Base-by-base conservation (phyloP, 1,284 basidiomycete species). In the Veloporphyrellus conicus region DNA sequence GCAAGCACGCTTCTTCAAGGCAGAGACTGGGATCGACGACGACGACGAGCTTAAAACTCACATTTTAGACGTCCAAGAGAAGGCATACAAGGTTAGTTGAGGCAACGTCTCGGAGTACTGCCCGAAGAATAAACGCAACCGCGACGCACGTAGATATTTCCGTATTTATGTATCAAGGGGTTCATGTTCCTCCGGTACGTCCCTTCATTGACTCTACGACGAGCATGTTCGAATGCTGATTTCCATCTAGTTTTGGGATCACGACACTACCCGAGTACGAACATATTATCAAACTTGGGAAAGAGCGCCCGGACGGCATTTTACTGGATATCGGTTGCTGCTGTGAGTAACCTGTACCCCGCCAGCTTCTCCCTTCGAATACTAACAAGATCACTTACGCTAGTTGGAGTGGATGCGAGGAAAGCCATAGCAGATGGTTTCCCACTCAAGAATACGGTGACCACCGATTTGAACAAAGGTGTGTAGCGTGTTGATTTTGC, bases 261-360 rank as follows among this genome's bases (percentile, higher is more conserved):
- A 19, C 49, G n/a, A 42, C 22, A 11, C 28, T 23, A 2, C 44
- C 62, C 9, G 47, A 39, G 7, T 66, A 64, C 15, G 14, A 45
- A 9, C 34, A 14, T 3, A 49, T 64, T 2, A 35, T 63, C 7
- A 46, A 45, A 19, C 52, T 62, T 29, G 62, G 62, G 7, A 39
- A 19, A 25, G 54, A 62, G 27, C 58, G 49, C 18, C 40, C 48
- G 0, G 49, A 52, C 1, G 63, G 43, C 7, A 50, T 64, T 18
- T 32, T 66, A 6, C 32, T 66, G 6, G 63, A 66, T 19, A 25
- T 66, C 9, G 61, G 63, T 19, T 54, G 53, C 14, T 64, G 63
- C 18, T 59, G 63, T 64, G 29, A 48, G 61, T 53, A 5, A 18
- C 29, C 9, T 6, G 5, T 16, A 14, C 10, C 0, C 14, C 1